These are phyloP conservation scores for Quercus mongolica DNA, from an alignment of 306 rosid genomes.

Conservation along the genomic window DNA sequence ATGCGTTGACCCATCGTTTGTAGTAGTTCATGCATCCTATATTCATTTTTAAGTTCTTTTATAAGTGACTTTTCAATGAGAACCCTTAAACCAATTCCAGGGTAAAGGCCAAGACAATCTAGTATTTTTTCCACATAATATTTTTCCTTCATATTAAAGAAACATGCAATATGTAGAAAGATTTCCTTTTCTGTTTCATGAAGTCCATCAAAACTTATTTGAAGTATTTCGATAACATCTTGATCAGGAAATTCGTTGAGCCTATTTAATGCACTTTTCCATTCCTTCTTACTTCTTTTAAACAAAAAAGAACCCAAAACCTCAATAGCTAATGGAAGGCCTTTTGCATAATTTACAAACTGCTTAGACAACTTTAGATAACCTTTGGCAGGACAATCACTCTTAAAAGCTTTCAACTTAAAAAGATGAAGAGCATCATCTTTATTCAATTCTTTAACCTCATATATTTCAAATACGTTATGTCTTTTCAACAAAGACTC, in stretches of 20 bases:
- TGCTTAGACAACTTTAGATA: conserved; percentile 26
- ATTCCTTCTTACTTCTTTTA: conserved; percentile 18
- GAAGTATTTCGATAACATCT: conserved; percentile 14
- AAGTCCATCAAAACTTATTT: conserved; percentile 35
- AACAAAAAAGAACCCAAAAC: conserved; percentile 24
- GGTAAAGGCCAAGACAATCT: conserved; percentile 21
- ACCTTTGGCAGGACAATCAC: conserved; percentile 10
- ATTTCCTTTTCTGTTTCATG: conserved; percentile 9
- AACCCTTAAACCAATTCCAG: conserved; percentile 27
- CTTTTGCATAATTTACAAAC: conserved; percentile 17
- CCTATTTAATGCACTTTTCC: conserved; percentile 26
- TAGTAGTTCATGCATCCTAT: too few relatives aligned
- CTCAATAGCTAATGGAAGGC: conserved; percentile 43
- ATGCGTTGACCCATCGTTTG: too few relatives aligned
- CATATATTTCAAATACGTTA: conserved; percentile 6
- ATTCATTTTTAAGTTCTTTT: too few relatives aligned
- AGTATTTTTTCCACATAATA: conserved; percentile 23
- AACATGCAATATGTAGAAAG: conserved; percentile 20
- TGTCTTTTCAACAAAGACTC: conserved; percentile 17
- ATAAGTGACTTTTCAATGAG: conserved; percentile 38
- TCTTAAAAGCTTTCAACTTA: conserved; percentile 28
- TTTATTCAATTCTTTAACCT: neutral
- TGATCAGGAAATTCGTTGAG: conserved; percentile 6
- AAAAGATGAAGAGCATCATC: conserved; percentile 30
- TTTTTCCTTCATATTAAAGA: conserved; percentile 37